Evolutionary conservation across 164 flowering plant genomes (phyloP).

Genomic region (Chimonanthus praecox): DNA sequence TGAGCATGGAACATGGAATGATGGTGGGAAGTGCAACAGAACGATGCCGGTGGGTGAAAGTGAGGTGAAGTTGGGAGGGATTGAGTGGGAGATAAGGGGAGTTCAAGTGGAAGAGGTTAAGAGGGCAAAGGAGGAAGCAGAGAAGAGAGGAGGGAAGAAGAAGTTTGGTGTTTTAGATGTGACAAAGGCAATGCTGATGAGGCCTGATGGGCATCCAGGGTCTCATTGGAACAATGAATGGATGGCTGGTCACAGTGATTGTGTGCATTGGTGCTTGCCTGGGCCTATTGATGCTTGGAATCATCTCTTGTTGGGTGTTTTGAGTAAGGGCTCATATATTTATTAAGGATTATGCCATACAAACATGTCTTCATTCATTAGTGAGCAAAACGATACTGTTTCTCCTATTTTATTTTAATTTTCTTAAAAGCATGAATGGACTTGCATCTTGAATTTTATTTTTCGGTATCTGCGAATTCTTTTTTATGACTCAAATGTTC

Average conservation of each 20-base stretch:
- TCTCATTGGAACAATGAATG: constrained; percentile 56
- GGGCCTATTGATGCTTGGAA: constrained; percentile 91
- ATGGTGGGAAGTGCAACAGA: constrained; percentile 64
- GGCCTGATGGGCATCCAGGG: constrained; percentile 91
- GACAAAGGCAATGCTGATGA: constrained; percentile 75
- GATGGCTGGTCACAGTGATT: constrained; percentile 70
- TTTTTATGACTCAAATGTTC: too few relatives aligned
- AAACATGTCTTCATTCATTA: background rate
- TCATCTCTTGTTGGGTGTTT: constrained; percentile 46
- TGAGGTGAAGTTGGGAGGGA: constrained; percentile 18
- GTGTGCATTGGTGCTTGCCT: constrained; percentile 92
- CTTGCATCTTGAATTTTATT: too few relatives aligned
- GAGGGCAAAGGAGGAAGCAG: constrained; percentile 28
- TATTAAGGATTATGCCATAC: too few relatives aligned
- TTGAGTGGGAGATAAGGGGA: constrained; percentile 47
- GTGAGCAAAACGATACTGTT: background rate
- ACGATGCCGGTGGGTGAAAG: constrained; percentile 39
- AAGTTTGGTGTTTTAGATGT: constrained; percentile 57
- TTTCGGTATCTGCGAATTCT: too few relatives aligned
- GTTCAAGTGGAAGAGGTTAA: constrained; percentile 53
- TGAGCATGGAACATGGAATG: constrained; percentile 74
- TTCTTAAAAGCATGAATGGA: too few relatives aligned
- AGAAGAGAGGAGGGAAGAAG: constrained; percentile 19
- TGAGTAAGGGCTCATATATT: constrained; percentile 1
- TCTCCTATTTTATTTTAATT: too few relatives aligned